Base-by-base conservation (phyloP, 2,329 filamentous ascomycete genomes). In the Boeremia exigua region DNA sequence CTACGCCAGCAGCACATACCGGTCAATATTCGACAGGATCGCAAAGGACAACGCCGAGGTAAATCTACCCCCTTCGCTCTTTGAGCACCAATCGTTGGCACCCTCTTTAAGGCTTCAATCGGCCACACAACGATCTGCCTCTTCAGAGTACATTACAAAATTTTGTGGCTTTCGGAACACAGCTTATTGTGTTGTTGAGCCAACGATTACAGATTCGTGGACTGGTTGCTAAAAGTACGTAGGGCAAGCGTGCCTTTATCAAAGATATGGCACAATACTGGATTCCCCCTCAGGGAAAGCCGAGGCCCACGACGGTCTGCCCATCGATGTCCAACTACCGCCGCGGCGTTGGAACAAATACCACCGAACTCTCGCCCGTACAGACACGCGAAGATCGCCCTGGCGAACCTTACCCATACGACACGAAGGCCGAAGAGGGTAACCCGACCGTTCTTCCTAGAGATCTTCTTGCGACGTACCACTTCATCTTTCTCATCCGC, bases 251-350 rank as follows among this genome's bases (percentile, higher is more conserved):
- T 66, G 81, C 96, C 68, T 97, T 98, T 80, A 95, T 99, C 84
- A 99, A 99, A 78, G 95, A 98, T 76, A 99, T 98, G 80, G 88
- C 90, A 52, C 89, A 97, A 78, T 98, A 98, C 76, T 82, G 97
- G 63, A 82, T 96, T 61, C 90, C 92, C 5, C 91, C 91, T 3
- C 80, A 89, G 60, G 82, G 83, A 42, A 84, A 89, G 68, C 42
- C 37, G 2, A 51, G 53, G 17, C 81, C 84, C 12, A 85, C 91
- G 46, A 81, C 81, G 44, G 86, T 95, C 57, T 92, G 91, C 9
- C 90, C 90, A 2, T 96, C 92, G n/a, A 82, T 97, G 46, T 71
- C 78, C 46, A 76, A 77, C 66, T 79, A 80, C 65, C 84, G 84
- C 70, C 83, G 83, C 38, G 85, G 85, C 42, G 84, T 89, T 56